Conservation (phyloP, 2,329 filamentous ascomycete genomes). For the Xylogone sp. region DNA sequence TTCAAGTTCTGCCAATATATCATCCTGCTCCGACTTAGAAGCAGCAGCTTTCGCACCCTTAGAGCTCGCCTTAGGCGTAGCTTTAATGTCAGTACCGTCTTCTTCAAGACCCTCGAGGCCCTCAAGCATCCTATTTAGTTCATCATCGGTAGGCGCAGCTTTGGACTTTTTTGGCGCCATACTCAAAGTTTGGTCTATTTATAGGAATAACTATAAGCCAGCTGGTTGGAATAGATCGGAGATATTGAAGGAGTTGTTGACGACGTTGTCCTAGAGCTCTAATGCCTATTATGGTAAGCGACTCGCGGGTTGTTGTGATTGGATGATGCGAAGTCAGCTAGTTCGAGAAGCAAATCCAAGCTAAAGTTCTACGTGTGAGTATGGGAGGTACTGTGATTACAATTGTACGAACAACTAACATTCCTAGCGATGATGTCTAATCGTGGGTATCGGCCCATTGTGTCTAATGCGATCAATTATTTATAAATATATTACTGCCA, state of each 20-base stretch:
- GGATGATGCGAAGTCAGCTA: not conserved
- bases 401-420: not conserved
- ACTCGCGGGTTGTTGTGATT: conserved; percentile 1
- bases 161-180: conserved; percentile 62
- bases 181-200: conserved; percentile 11
- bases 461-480: not conserved
- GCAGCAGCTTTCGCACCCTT: conserved; percentile 29
- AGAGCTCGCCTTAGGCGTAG: conserved; percentile 41
- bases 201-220: not conserved
- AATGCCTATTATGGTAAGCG: not conserved
- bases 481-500: not conserved
- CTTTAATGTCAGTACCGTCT: conserved; percentile 43
- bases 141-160: conserved; percentile 53
- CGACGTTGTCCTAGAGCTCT: not conserved
- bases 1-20: conserved; percentile 80
- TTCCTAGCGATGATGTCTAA: not conserved
- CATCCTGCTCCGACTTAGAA: conserved; percentile 55
- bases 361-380: not conserved
- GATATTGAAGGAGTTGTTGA: not conserved
- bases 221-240: not conserved
- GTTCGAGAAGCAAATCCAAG: not conserved
- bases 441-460: not conserved
- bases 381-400: not conserved
- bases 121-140: conserved; percentile 63
- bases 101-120: conserved; percentile 60